Evolutionary conservation across 2,329 filamentous ascomycete genomes (phyloP), one percentile per base, ranked within the genome.

Genomic region (Botryotinia calthae): DNA sequence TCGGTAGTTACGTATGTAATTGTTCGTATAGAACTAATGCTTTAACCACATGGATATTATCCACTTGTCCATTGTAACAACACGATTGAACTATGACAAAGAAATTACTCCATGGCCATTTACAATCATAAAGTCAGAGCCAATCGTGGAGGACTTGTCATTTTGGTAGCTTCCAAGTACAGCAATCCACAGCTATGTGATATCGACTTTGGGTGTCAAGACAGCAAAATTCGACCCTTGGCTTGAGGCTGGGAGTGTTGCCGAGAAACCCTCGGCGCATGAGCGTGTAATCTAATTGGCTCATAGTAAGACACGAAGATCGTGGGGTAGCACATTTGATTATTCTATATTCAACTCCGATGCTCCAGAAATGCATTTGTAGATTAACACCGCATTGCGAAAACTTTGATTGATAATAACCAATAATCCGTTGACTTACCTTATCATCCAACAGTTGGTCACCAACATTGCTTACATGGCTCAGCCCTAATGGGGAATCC

Each of bases 371-470:
- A 54, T 14, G n/a, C 1, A 40, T 22, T 37, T n/a, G 12, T 16
- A 40, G 8, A 67, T 28, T 9, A n/a, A 54, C 34, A 7, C 31
- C 14, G 25, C 34, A 40, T 54, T 40, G 12, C n/a, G 31, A 12
- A 40, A n/a, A 54, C n/a, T 2, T 28, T 66, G 22, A 16, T 31
- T 31, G 44, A 51, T 48, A 6, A 10, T 6, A n/a, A 22, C 34
- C 64, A 66, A 42, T 65, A 34, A 48, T 37, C 28, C 18, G 0
- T 34, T 16, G 6, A 18, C 16, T 16, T n/a, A 22, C 28, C 64
- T 54, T 66, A 54, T 66, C 64, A 20, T 54, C 31, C 14, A 54
- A 66, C 64, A 54, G 31, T 66, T 66, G 46, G 46, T 51, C 31
- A 51, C 44, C 46, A 51, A 66, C 63, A 40, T 40, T 40, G 31